Evolutionary conservation across 768 basidiomycete species (phyloP).

Genomic region (Pleurotus ostreatus): DNA sequence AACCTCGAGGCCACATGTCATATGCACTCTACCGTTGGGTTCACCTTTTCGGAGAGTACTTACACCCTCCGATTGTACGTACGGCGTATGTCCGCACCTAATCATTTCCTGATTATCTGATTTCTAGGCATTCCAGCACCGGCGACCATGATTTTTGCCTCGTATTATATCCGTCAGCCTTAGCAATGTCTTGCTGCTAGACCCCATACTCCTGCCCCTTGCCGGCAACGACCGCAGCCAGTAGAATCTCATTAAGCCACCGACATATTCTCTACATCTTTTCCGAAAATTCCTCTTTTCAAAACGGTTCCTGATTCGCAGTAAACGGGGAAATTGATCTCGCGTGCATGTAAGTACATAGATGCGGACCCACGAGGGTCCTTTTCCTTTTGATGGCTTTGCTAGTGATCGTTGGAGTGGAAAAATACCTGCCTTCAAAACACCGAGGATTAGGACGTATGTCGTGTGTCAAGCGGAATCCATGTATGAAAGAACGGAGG

Average conservation of each 20-base stretch:
- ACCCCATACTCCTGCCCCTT: too few species aligned
- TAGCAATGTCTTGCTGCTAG: too few species aligned
- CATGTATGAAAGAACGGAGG: neutral
- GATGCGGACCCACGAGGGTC: neutral
- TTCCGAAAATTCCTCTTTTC: conserved; percentile 9
- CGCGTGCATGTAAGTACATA: too few species aligned
- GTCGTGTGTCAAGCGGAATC: neutral
- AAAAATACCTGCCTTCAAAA: conserved; percentile 7
- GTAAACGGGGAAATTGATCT: too few species aligned
- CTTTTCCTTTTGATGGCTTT: neutral
- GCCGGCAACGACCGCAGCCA: too few species aligned
- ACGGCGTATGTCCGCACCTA: neutral
- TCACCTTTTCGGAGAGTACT: neutral
- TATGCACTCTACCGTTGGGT: too few species aligned
- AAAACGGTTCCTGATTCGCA: neutral
- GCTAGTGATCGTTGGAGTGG: conserved; percentile 4
- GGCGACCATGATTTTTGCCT: neutral
- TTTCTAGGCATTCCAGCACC: neutral
- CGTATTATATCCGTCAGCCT: neutral
- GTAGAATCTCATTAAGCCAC: neutral
- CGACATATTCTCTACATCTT: conserved; percentile 7
- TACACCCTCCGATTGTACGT: neutral
- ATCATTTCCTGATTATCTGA: neutral
- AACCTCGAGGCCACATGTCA: neutral
- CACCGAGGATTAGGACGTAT: conserved; percentile 10